A percentile compares a stretch with the other conserved stretches of the same genome.
phyloP scores from a whole-genome alignment of 2,329 filamentous ascomycete species.

The Davidsoniella neocaledoniae region DNA sequence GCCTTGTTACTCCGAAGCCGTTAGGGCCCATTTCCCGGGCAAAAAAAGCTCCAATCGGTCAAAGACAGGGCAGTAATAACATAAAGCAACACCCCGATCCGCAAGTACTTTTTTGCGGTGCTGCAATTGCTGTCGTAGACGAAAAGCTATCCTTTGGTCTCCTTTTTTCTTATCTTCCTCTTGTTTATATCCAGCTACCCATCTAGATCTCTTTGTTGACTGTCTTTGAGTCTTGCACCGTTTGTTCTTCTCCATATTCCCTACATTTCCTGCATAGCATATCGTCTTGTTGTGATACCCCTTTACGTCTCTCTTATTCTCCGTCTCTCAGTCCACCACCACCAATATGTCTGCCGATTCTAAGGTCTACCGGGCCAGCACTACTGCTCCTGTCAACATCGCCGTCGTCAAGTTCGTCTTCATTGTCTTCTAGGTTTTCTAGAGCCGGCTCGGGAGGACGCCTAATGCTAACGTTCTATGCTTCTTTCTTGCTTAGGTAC shows the following conservation, averaged over 20 bases:
- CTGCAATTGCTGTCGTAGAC: no score
- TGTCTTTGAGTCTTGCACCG: neutral
- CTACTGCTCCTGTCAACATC: constrained; percentile 94
- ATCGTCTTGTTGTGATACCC: neutral
- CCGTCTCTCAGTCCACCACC: neutral
- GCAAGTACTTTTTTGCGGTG: no score
- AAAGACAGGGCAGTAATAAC: no score
- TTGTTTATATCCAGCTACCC: neutral
- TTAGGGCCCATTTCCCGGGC: no score
- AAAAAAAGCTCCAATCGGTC: no score
- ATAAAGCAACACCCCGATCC: no score
- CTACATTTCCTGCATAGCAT: neutral
- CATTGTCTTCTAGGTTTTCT: neutral
- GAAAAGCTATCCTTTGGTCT: neutral
- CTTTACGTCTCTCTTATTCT: neutral
- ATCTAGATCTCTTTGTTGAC: neutral
- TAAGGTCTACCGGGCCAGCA: constrained; percentile 75
- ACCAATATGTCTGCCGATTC: constrained; percentile 26
- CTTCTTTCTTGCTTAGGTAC: constrained; percentile 30
- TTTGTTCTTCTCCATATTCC: neutral
- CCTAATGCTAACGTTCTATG: neutral
- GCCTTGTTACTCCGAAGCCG: no score
- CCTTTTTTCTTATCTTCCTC: neutral
- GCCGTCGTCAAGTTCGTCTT: constrained; percentile 72
- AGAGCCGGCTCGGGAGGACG: neutral